Conservation (phyloP, 192 early-diverging fungal genomes). For the Mortierella hygrophila region DNA sequence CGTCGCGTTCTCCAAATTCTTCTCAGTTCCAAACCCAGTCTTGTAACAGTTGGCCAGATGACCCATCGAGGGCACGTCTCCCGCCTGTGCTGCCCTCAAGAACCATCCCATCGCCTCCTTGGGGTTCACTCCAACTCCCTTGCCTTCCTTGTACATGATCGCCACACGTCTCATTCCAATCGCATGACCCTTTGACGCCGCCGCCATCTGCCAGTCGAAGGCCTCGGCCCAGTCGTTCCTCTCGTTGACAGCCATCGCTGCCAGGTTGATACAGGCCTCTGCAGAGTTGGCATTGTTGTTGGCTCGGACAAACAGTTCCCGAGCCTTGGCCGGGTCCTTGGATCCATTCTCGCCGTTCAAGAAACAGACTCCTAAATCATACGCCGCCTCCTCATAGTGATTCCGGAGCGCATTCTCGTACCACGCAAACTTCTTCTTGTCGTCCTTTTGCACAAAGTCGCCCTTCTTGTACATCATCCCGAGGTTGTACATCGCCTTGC, state of each 20-base stretch:
- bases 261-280: constrained; percentile 68
- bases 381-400: constrained; percentile 65
- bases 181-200: constrained; percentile 64
- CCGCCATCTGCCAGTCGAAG: constrained; percentile 67
- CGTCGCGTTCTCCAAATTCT: constrained; percentile 65
- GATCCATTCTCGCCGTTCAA: constrained; percentile 82
- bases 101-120: constrained; percentile 71
- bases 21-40: constrained; percentile 79
- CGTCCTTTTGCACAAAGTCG: constrained; percentile 65
- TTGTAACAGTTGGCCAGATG: constrained; percentile 85
- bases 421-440: constrained; percentile 67
- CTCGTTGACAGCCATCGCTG: constrained; percentile 65
- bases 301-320: constrained; percentile 61
- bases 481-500: constrained; percentile 77
- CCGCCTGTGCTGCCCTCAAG: constrained; percentile 69
- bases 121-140: constrained; percentile 63
- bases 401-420: constrained; percentile 71
- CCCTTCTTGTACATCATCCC: constrained; percentile 82
- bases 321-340: constrained; percentile 60
- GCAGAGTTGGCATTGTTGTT: constrained; percentile 66
- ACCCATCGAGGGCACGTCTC: constrained; percentile 82
- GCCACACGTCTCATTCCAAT: constrained; percentile 69
- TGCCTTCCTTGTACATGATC: constrained; percentile 70
- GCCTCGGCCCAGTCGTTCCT: constrained; percentile 60
- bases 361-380: constrained; percentile 84